These are phyloP conservation scores for Amanita inopinata DNA, from an alignment of 768 basidiomycete species.

Conservation along the genomic window DNA sequence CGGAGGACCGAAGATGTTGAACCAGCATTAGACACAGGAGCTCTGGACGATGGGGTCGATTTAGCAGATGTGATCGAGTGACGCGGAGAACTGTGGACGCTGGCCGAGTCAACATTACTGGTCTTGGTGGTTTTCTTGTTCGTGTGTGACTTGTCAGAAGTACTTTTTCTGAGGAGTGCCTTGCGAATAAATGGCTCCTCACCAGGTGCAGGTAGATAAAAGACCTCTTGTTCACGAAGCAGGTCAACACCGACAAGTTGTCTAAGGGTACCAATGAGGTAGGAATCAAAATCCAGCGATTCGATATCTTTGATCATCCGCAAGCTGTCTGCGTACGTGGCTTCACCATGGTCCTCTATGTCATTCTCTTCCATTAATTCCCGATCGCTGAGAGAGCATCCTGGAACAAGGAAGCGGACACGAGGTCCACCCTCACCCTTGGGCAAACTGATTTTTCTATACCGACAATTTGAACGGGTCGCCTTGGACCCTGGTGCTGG, in stretches of 20 bases:
- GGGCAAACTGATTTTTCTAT: constrained; percentile 58
- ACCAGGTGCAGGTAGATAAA: constrained; percentile 45
- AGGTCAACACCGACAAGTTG: constrained; percentile 58
- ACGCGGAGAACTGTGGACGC: constrained; percentile 17
- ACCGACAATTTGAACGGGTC: constrained; percentile 63
- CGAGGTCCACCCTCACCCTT: constrained; percentile 41
- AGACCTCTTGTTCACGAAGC: constrained; percentile 55
- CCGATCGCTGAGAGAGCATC: constrained; percentile 50
- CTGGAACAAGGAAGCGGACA: constrained; percentile 58
- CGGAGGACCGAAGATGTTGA: constrained; percentile 20
- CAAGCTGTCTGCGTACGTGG: constrained; percentile 37
- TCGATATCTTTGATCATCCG: constrained; percentile 41
- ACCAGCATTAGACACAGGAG: constrained; percentile 19
- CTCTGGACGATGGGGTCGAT: constrained; percentile 18
- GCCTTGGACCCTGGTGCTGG: constrained; percentile 34
- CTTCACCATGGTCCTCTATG: constrained; percentile 52
- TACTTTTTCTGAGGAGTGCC: constrained; percentile 13
- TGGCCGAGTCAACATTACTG: constrained; percentile 14
- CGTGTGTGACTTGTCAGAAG: constrained; percentile 12
- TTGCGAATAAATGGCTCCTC: constrained; percentile 27
- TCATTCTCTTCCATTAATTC: constrained; percentile 51
- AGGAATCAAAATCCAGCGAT: constrained; percentile 36
- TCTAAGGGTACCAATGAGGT: constrained; percentile 47
- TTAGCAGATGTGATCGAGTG: constrained; percentile 15
- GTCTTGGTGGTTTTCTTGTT: constrained; percentile 10